Evolutionary conservation across 139 green algal genomes (phyloP).

Genomic region (Prasinococcaceae sp.): DNA sequence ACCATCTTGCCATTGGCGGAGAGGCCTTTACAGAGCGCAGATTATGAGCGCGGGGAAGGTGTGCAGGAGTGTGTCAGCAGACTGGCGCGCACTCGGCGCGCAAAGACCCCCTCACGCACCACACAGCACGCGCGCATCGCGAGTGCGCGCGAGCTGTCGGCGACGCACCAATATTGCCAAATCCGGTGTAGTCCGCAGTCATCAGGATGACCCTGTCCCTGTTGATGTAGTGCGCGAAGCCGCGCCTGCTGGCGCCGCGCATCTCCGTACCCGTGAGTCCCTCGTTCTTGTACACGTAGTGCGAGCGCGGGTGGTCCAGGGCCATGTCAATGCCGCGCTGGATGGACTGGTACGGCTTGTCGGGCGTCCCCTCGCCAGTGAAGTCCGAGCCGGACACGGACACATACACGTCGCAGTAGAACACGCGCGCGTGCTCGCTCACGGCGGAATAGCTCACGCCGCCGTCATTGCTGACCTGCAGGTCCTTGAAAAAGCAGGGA

Average conservation of each 20-base stretch:
- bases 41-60: too few relatives aligned
- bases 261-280: background rate
- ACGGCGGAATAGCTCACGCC: background rate
- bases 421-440: background rate
- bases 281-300: background rate
- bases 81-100: too few relatives aligned
- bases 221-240: background rate
- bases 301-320: background rate
- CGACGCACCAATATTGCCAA: background rate
- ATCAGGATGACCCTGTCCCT: background rate
- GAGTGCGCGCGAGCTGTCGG: too few relatives aligned
- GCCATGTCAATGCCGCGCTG: background rate
- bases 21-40: too few relatives aligned
- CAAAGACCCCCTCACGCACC: too few relatives aligned
- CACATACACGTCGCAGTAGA: slow-evolving; percentile 2
- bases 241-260: background rate
- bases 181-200: background rate
- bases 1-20: background rate
- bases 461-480: slow-evolving; percentile 1
- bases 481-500: background rate
- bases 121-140: too few relatives aligned
- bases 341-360: background rate
- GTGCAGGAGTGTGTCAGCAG: too few relatives aligned
- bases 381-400: background rate
- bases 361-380: background rate